Evolutionary conservation across 257 asterid species (phyloP).

Genomic region (Solanum sejunctum): DNA sequence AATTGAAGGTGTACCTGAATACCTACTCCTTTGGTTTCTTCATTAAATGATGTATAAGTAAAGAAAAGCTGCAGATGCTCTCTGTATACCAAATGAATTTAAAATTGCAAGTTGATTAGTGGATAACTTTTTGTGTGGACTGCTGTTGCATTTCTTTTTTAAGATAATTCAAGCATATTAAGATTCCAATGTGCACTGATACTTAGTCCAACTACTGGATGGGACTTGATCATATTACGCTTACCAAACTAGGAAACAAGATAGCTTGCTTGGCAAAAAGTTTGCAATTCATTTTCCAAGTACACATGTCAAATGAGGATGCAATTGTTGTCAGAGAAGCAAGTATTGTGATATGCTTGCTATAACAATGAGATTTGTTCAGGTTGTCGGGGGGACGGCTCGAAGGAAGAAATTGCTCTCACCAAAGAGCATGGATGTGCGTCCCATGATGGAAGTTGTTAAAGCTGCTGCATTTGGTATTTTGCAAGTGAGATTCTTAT

Average conservation of each 20-base stretch:
- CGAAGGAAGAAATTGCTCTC: conserved; percentile 89
- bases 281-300: background rate
- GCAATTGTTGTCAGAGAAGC: background rate
- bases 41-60: background rate
- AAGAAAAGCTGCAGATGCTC: background rate
- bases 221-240: background rate
- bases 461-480: conserved; percentile 89
- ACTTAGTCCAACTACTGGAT: background rate
- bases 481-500: conserved; percentile 50
- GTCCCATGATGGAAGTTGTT: conserved; percentile 99
- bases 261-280: background rate
- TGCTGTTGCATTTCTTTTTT: background rate
- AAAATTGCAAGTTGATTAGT: background rate
- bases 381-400: conserved; percentile 95
- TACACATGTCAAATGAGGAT: background rate
- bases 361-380: background rate
- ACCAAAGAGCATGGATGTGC: conserved; percentile 91
- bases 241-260: background rate
- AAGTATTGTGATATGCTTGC: background rate
- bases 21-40: background rate
- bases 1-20: background rate
- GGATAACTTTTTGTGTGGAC: background rate
- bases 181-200: background rate
- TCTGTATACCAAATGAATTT: background rate
- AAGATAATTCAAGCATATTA: background rate